Evolutionary conservation across 306 rosid species (phyloP), one percentile per base, ranked within the genome.

Genomic region (Mucuna pruriens): DNA sequence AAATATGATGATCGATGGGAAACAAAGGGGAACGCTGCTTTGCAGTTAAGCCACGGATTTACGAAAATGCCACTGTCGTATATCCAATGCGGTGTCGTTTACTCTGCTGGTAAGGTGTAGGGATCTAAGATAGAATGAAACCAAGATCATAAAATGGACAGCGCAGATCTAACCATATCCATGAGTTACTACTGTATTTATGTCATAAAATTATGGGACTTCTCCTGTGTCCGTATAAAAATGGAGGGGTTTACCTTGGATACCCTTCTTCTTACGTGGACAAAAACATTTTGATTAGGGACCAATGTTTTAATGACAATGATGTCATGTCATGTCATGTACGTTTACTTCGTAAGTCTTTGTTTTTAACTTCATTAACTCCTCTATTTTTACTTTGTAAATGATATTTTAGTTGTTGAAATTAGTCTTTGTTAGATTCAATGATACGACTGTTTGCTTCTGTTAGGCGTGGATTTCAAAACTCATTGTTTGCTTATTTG

Each of bases 41-140:
- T 84, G 88, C 83, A 74, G 91, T 90, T 86, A 66, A 74, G 83
- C 42, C 15, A 11, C 5, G 34, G 51, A 80, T 78, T 92, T 85
- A 91, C 98, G 84, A 80, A 52, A 88, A 23, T 89, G 80, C 90
- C 97, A 90, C 90, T 84, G 46, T 25, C 16, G 26, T 15, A 0
- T 36, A 1, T 9, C 22, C 9, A 5, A 20, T 55, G 46, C 49
- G 20, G 4, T 5, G 64, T 57, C 64, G 64, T 57, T 57, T 2
- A 3, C 31, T 3, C 0, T 54, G 7, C 29, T 20, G 15, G 6
- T 26, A 13, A 34, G 38, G 7, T 23, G 65, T 25, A 60, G 39
- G 19, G 38, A 60, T 60, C 66, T 60, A 12, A 3, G 17, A 25
- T 58, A 4, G 7, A 58, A 25, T 10, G 38, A 26, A 39, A 31